Base-by-base conservation (phyloP, 345 rosid species). In the Draba incana region DNA sequence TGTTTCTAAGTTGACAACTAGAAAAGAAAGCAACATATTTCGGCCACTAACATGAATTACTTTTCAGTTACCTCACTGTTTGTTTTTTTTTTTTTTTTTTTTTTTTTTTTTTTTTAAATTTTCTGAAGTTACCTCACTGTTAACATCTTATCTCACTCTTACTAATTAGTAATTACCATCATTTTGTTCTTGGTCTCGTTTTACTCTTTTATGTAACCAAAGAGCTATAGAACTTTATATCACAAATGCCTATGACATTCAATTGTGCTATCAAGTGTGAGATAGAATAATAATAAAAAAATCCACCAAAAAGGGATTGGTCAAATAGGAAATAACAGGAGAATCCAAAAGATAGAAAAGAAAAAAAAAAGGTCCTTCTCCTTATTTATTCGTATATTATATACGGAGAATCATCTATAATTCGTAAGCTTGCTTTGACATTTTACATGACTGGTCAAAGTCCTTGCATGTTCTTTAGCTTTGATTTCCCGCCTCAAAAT, bases 361-460 rank as follows among this genome's bases (percentile, higher is more conserved):
- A n/a, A n/a, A n/a, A n/a, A n/a, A 66, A 20, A 23, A 66, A 54
- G 71, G 71, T 43, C 62, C 44, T 53, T 66, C 52, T 65, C 28
- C 28, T 53, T 54, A 45, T 30, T n/a, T n/a, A n/a, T 30, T 42
- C 44, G 11, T 13, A 31, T 42, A 31, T 42, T 31, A 66, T 44
- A 54, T 54, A 43, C 35, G 39, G 25, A 66, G 35, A 66, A 43
- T 31, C 53, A 43, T 66, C 44, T 30, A 43, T 52, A 28, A 53
- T 23, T 24, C 9, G 28, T 53, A 53, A 66, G n/a, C n/a, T n/a
- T n/a, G 52, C 42, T 41, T 41, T 42, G 70, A 53, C 31, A 43
- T 43, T n/a, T 30, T 43, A 54, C 53, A 30, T 10, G 42, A 16
- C 13, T 53, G 41, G 41, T 65, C 60, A 54, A 66, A 66, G 24